Base-by-base conservation (phyloP, 768 basidiomycete species). In the Lentinula sp. region DNA sequence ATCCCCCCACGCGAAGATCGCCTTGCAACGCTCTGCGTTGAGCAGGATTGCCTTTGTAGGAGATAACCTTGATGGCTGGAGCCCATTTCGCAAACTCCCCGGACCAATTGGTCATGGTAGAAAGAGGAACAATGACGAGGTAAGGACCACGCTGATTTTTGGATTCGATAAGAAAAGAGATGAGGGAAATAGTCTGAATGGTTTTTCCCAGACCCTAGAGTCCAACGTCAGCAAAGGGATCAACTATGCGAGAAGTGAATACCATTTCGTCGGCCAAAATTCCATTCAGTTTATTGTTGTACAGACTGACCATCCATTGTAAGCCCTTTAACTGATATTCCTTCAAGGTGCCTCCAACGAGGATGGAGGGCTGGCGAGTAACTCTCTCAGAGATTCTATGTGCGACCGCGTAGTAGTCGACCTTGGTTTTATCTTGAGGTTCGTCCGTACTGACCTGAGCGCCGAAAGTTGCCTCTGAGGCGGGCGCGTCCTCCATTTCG, bases 31-130 rank as follows among this genome's bases (percentile, higher is more conserved):
- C 82, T 50, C 91, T 86, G 59, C 95, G 87, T 63, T 91, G 90
- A 12, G 81, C 72, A 2, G 95, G 95, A 61, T 94, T 93, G 57
- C 95, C 95, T 69, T 97, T 98, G 79, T 96, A 95, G 36, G 95
- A 83, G 46, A 97, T 78, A 56, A 79, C 81, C 68, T 82, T 85
- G 55, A 98, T 87, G 10, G 79, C 72, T 0, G 95, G 95, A 3
- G 95, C 95, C 95, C 95, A 97, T 71, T 94, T 94, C n/a, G 90
- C 88, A 68, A 98, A 97, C 77, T 97, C 95, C 62, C 93, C 89
- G 1, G 91, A 86, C 95, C 95, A 97, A 71, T 97, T 97, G 57
- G 95, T 96, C 85, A 98, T 90, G 6, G 95, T 98, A 13, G 94
- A 95, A 15, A 98, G 81, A 3, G 95, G 95, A 32, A 98, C 95